These are phyloP conservation scores for Hippophae gyantsensis DNA, from an alignment of 306 rosid species.

Conservation along the genomic window DNA sequence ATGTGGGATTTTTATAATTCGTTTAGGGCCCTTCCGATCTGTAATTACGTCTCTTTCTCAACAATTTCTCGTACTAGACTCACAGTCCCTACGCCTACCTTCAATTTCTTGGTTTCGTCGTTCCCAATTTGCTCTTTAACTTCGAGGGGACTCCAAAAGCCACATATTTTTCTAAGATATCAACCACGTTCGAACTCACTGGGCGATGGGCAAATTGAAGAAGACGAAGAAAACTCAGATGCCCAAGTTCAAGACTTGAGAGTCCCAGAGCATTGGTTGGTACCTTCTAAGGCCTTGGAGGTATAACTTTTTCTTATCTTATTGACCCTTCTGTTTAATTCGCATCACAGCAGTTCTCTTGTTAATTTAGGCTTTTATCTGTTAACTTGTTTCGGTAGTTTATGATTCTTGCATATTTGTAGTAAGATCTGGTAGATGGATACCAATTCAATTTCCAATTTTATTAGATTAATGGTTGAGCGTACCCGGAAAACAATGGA, in stretches of 20 bases:
- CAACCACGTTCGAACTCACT: constrained; percentile 22
- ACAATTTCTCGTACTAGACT: background rate
- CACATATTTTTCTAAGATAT: constrained; percentile 20
- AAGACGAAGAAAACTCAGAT: constrained; percentile 23
- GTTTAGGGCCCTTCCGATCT: background rate
- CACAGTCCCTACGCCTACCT: background rate
- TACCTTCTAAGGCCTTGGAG: constrained; percentile 60
- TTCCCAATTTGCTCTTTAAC: background rate
- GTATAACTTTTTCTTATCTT: constrained; percentile 21
- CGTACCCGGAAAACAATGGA: too few species aligned
- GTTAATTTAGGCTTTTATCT: background rate
- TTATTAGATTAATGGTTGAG: too few species aligned
- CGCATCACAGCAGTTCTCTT: background rate
- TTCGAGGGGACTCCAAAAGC: background rate
- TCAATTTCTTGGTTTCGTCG: constrained; percentile 17
- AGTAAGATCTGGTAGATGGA: too few species aligned
- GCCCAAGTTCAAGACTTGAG: constrained; percentile 50
- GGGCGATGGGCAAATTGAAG: constrained; percentile 17
- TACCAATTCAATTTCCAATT: too few species aligned
- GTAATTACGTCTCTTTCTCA: constrained; percentile 5
- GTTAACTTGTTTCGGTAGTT: background rate
- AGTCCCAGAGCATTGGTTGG: constrained; percentile 63
- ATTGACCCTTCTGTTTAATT: background rate
- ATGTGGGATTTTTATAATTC: constrained; percentile 17
- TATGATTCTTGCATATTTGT: background rate